These are phyloP conservation scores for Limonium bicolor DNA, from an alignment of 148 eudicot species.

Conservation along the genomic window DNA sequence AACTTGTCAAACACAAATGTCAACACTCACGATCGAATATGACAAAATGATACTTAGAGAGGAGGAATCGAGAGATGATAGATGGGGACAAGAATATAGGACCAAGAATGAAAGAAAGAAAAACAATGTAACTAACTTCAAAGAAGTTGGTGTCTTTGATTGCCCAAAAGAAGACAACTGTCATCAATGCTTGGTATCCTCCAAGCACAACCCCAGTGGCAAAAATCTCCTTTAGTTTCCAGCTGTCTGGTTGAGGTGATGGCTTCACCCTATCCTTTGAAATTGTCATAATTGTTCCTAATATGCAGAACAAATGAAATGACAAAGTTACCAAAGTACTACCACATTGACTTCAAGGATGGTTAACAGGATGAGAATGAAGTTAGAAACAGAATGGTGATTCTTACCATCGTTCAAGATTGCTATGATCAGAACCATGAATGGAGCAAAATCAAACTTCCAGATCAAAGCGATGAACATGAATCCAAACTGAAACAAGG, in stretches of 20 bases:
- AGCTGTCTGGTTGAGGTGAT: conserved; percentile 34
- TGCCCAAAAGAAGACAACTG: conserved; percentile 28
- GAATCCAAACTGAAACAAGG: conserved; percentile 6
- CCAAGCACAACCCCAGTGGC: conserved; percentile 35
- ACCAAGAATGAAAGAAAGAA: neutral
- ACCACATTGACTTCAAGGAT: no score
- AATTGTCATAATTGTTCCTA: conserved; percentile 42
- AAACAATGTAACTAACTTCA: conserved; percentile 10
- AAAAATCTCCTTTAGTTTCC: conserved; percentile 41
- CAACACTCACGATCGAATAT: no score
- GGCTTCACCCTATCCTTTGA: conserved; percentile 44
- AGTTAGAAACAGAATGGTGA: no score
- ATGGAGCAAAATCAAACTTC: conserved; percentile 9
- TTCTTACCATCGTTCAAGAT: conserved; percentile 22
- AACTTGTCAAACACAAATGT: no score
- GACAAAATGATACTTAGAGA: neutral
- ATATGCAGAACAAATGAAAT: neutral
- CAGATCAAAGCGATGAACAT: conserved; percentile 10
- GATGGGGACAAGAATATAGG: neutral
- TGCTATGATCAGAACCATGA: conserved; percentile 12
- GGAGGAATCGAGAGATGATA: neutral
- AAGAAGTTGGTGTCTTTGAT: conserved; percentile 20
- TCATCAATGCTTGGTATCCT: conserved; percentile 30
- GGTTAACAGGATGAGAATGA: no score
- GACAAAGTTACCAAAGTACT: no score